phyloP scores from a whole-genome alignment of 179 eudicot genomes.

The Corrigiola litoralis region DNA sequence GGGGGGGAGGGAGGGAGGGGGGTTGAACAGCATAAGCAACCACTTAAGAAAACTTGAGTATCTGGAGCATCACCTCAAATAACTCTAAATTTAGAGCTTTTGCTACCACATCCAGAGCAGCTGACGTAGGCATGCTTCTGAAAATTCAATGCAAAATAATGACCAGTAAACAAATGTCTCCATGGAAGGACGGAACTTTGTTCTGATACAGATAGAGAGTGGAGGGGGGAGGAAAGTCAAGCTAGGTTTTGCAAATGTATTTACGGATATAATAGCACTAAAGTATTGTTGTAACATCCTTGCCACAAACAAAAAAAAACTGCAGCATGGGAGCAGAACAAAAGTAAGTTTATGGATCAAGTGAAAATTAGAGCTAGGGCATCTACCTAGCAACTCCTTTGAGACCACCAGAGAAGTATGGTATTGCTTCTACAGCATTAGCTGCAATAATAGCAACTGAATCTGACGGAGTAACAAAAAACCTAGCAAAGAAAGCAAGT shows the following conservation, averaged over 20 bases:
- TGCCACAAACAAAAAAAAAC: conserved; percentile 3
- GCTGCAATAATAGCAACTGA: conserved; percentile 99
- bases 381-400: conserved; percentile 96
- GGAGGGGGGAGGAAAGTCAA: neutral
- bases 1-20: neutral
- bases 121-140: conserved; percentile 99
- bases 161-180: neutral
- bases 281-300: neutral
- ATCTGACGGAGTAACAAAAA: conserved; percentile 97
- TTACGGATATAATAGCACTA: neutral
- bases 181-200: no score
- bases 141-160: conserved; percentile 16
- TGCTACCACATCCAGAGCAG: conserved; percentile 98
- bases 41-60: conserved; percentile 4
- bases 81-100: conserved; percentile 75
- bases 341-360: neutral
- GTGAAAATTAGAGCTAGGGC: neutral
- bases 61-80: conserved; percentile 60
- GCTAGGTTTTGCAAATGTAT: no score
- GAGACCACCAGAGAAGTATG: conserved; percentile 88
- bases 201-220: neutral
- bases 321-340: neutral
- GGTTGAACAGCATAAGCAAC: conserved; percentile 1
- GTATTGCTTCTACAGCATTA: conserved; percentile 87
- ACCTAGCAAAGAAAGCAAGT: conserved; percentile 43